Base-by-base conservation (phyloP, 192 early-diverging fungal species). In the Rhizoclosmatium globosum region DNA sequence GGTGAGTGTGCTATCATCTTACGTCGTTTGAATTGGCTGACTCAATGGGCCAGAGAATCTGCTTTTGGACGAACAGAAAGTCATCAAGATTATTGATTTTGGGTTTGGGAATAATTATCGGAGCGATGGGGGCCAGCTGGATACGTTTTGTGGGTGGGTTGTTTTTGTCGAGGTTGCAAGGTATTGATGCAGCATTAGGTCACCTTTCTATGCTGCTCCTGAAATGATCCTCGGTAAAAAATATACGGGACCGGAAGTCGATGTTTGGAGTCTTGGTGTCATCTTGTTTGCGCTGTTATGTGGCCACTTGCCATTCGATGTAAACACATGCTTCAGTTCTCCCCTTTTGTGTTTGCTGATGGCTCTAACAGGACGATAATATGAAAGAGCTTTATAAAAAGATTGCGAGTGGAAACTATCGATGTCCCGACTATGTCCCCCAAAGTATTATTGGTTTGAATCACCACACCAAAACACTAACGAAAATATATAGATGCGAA, bases 41-140 rank as follows among this genome's bases (percentile, higher is more conserved):
- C 74, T 9, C 74, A 42, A 19, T 42, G 39, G 19, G n/a, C 41
- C 60, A 85, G 94, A 96, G 66, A 98, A 98, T 81, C 86, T 98
- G 21, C 89, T 98, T 67, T 83, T 98, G 31, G 93, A 92, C 61
- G 81, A 85, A 9, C 82, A 87, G 31, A 89, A 91, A 60, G 86
- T 84, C 46, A 92, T 96, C 73, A 94, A 94, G 77, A 94, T 96
- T 61, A 96, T 96, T 72, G 95, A 96, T 85, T 96, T 93, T 87
- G 95, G 95, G 0, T 92, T 96, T 83, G 92, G 92, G 21, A 95
- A 95, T 74, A 87, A 84, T 53, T 89, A 84, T 71, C 74, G 71
- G n/a, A 31, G 50, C 9, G 80, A 89, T 60, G 83, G 84, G 0
- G 56, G 48, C 6, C 62, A 86, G 60, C 57, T 89, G 58, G 87